Evolutionary conservation across 306 rosid species (phyloP).

Genomic region (Hippophae tibetana): DNA sequence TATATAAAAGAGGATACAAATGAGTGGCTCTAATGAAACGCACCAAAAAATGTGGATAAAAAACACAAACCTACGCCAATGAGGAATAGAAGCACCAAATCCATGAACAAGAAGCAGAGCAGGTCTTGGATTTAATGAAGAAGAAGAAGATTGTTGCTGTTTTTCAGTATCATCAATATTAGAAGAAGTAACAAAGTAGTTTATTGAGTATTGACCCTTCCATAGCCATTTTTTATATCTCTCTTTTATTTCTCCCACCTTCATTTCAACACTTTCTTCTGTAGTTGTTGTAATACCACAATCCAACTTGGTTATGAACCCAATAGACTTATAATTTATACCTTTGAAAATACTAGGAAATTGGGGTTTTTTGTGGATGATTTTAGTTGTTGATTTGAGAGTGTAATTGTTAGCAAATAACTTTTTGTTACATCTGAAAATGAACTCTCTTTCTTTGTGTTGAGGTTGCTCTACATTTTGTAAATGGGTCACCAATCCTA

Average conservation of each 20-base stretch:
- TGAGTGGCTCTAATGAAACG: neutral
- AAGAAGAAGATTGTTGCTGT: neutral
- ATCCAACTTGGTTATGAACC: no score
- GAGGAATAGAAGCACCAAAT: constrained; percentile 89
- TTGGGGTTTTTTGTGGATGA: no score
- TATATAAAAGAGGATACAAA: constrained; percentile 18
- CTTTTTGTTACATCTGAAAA: no score
- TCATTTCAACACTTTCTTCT: constrained; percentile 20
- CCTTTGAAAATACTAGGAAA: no score
- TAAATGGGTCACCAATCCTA: no score
- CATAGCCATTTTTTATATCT: constrained; percentile 57
- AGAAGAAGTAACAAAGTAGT: constrained; percentile 51
- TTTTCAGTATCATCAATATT: constrained; percentile 9
- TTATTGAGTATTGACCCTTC: constrained; percentile 62
- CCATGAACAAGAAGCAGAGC: constrained; percentile 85
- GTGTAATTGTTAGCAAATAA: no score
- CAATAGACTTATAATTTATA: no score
- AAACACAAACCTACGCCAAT: constrained; percentile 66
- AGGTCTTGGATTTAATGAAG: constrained; percentile 26
- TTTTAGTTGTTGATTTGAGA: no score
- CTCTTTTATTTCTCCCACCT: constrained; percentile 41
- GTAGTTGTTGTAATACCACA: neutral
- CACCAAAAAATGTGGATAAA: neutral
- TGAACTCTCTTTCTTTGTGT: no score
- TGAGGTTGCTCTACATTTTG: no score